Conservation (phyloP, 306 rosid species). For the Prunus mongolica region DNA sequence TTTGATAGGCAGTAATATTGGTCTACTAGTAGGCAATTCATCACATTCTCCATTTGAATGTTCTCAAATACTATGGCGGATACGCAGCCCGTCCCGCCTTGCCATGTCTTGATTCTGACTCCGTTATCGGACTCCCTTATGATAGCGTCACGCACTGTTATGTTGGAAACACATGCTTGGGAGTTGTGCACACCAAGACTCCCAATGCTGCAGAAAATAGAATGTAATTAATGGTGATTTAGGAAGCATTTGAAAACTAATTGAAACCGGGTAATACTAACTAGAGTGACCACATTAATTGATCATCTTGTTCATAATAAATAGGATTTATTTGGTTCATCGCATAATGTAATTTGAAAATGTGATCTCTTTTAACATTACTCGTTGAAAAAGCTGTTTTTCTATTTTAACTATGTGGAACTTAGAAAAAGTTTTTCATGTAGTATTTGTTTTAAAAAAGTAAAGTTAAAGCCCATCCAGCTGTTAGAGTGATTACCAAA, state of each 20-base stretch:
- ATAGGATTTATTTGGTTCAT: too few species aligned
- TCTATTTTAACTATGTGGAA: background rate
- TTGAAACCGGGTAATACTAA: background rate
- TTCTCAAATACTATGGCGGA: conserved; percentile 50
- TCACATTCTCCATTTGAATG: conserved; percentile 84
- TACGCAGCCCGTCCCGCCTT: conserved; percentile 87
- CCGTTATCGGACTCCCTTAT: conserved; percentile 90
- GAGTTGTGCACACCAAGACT: conserved; percentile 88
- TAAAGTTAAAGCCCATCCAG: background rate
- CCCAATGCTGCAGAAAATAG: conserved; percentile 66
- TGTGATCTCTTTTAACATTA: too few species aligned
- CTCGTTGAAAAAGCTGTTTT: too few species aligned
- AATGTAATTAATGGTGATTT: too few species aligned
- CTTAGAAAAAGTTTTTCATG: background rate
- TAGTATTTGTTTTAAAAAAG: background rate
- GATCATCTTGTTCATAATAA: too few species aligned
- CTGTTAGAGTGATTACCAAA: background rate
- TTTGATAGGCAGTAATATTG: conserved; percentile 81
- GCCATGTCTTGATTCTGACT: conserved; percentile 92
- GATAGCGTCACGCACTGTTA: conserved; percentile 58
- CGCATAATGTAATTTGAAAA: too few species aligned
- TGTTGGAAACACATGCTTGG: conserved; percentile 83
- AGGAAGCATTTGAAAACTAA: too few species aligned
- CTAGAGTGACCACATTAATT: background rate
- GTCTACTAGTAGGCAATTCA: conserved; percentile 77